These are phyloP conservation scores for Ogataea zsoltii DNA, from an alignment of 805 yeast genomes.

Conservation along the genomic window DNA sequence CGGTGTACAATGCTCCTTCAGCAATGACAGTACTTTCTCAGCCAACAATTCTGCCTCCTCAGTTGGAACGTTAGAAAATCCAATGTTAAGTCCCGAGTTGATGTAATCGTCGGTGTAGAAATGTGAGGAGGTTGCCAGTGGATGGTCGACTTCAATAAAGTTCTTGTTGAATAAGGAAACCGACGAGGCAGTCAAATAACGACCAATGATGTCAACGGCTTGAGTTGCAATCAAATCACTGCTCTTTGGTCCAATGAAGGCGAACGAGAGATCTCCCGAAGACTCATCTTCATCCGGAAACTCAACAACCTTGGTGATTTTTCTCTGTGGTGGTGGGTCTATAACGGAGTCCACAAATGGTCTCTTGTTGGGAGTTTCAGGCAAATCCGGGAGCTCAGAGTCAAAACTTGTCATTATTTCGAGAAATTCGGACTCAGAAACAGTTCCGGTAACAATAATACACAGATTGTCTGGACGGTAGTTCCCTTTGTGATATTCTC, in stretches of 20 bases:
- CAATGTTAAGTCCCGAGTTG: conserved; percentile 57
- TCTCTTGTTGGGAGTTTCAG: conserved; percentile 44
- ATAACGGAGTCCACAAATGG: conserved; percentile 79
- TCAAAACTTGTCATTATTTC: conserved; percentile 64
- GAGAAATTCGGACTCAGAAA: conserved; percentile 74
- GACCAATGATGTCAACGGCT: conserved; percentile 71
- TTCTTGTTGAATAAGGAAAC: conserved; percentile 70
- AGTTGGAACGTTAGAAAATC: conserved; percentile 75
- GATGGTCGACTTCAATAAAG: conserved; percentile 80
- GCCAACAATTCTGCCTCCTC: conserved; percentile 58
- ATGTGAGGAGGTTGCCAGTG: conserved; percentile 71
- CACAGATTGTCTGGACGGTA: conserved; percentile 86
- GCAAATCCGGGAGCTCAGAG: conserved; percentile 46
- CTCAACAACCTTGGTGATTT: conserved; percentile 52
- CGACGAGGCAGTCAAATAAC: conserved; percentile 75
- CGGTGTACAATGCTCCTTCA: conserved; percentile 52
- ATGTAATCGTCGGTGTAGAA: conserved; percentile 75
- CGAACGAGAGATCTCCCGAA: conserved; percentile 68
- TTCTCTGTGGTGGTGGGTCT: conserved; percentile 41
- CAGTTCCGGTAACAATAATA: conserved; percentile 80
- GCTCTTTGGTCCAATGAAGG: conserved; percentile 82
- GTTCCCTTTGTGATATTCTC: conserved; percentile 65
- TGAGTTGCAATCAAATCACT: conserved; percentile 51
- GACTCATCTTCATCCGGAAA: conserved; percentile 92
- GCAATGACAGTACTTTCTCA: conserved; percentile 46